These are phyloP conservation scores for Fusarium protoensiforme DNA, from an alignment of 2,329 filamentous ascomycete genomes.

Conservation along the genomic window DNA sequence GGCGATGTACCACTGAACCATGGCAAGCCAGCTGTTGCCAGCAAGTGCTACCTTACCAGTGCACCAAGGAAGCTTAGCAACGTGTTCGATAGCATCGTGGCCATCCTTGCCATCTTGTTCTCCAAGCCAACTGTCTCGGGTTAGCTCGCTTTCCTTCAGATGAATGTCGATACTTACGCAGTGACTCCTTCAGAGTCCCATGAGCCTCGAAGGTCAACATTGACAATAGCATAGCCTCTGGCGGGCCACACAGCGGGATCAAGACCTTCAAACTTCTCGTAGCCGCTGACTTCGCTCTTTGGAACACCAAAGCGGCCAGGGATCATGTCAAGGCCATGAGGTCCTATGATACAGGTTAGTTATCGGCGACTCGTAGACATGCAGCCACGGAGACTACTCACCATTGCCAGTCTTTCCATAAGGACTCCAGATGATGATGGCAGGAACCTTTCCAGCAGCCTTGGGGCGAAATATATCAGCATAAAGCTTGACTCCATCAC, in stretches of 20 bases:
- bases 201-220: conserved; percentile 8
- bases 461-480: conserved; percentile 5
- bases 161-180: background rate
- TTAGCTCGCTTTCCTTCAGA: background rate
- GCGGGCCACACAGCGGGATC: conserved; percentile 28
- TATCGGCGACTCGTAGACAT: accelerated
- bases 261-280: conserved; percentile 26
- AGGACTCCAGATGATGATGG: background rate
- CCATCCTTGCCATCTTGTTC: conserved; percentile 13
- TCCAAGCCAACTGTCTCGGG: background rate
- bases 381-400: background rate
- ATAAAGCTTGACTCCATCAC: conserved; percentile 5
- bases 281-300: conserved; percentile 3
- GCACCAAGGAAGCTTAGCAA: conserved; percentile 16
- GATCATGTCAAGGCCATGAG: conserved; percentile 5
- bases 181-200: conserved; percentile 10
- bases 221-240: conserved; percentile 19
- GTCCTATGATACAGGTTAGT: background rate
- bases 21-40: conserved; percentile 19
- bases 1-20: conserved; percentile 9
- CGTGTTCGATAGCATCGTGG: conserved; percentile 9
- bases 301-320: conserved; percentile 3
- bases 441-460: background rate
- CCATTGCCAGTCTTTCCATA: conserved; percentile 16
- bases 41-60: conserved; percentile 8